phyloP scores from a whole-genome alignment of 805 yeast genomes.

The Cyberlindnera americana region DNA sequence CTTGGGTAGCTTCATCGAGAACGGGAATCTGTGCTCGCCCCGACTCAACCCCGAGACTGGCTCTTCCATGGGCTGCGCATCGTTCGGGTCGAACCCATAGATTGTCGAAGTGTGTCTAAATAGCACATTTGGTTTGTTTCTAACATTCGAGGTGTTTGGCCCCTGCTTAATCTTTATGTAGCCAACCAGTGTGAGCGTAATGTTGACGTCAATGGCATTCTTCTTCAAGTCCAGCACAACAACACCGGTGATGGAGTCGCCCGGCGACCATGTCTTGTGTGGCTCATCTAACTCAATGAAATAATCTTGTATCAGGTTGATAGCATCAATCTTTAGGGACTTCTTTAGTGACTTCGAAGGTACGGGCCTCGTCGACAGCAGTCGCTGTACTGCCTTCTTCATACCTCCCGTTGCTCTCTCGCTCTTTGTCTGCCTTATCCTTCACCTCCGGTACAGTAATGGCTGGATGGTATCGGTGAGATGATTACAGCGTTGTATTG shows the following conservation, averaged over 20 bases:
- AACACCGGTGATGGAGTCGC: slow-evolving; percentile 68
- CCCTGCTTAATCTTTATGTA: slow-evolving; percentile 49
- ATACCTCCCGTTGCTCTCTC: slow-evolving; percentile 7
- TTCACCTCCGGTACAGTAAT: too few relatives aligned
- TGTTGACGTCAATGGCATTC: slow-evolving; percentile 49
- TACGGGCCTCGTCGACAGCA: slow-evolving; percentile 24
- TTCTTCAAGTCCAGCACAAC: slow-evolving; percentile 53
- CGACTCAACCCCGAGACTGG: slow-evolving; percentile 50
- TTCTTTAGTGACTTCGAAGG: slow-evolving; percentile 20
- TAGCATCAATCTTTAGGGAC: slow-evolving; percentile 23
- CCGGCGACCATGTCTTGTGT: slow-evolving; percentile 75
- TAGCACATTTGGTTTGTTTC: slow-evolving; percentile 49
- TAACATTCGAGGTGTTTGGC: slow-evolving; percentile 47
- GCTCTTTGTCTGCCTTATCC: neutral
- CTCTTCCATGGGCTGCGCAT: slow-evolving; percentile 10
- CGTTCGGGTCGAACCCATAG: slow-evolving; percentile 43
- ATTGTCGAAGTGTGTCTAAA: slow-evolving; percentile 57
- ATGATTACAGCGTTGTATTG: too few relatives aligned
- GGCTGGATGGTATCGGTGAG: too few relatives aligned
- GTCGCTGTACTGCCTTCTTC: slow-evolving; percentile 28
- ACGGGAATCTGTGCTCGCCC: slow-evolving; percentile 89
- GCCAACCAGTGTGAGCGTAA: slow-evolving; percentile 54
- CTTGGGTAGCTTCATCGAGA: slow-evolving; percentile 75
- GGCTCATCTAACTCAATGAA: slow-evolving; percentile 71
- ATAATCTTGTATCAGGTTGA: slow-evolving; percentile 53